Conservation (phyloP, 2,329 filamentous ascomycete species). For the Cryphonectria parasitica region DNA sequence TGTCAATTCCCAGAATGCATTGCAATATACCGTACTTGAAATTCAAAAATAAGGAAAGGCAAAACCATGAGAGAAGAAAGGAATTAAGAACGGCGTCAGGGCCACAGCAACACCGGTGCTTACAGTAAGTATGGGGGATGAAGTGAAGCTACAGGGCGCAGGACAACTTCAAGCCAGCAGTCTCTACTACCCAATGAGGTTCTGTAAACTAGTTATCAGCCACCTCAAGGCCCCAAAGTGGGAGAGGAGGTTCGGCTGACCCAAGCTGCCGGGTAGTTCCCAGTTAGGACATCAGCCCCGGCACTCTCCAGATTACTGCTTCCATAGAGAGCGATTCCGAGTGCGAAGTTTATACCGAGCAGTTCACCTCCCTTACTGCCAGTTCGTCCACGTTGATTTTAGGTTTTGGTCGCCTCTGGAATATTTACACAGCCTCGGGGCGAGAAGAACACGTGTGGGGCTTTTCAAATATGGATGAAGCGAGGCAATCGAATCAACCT, state of each 20-base stretch:
- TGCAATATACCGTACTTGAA: too few relatives aligned
- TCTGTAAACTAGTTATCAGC: not conserved
- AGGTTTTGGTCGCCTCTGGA: not conserved
- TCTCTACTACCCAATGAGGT: not conserved
- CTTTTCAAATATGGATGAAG: not conserved
- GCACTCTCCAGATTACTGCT: not conserved
- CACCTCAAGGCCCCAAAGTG: not conserved
- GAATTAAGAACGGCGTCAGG: too few relatives aligned
- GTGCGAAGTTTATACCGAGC: not conserved
- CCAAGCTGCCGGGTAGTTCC: not conserved
- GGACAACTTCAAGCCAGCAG: not conserved
- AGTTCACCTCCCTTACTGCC: not conserved
- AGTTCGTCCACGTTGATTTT: not conserved
- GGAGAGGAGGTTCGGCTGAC: not conserved
- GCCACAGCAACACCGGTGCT: too few relatives aligned
- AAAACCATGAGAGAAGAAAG: not conserved
- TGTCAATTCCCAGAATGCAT: too few relatives aligned
- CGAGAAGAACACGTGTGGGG: not conserved
- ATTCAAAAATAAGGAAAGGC: not conserved
- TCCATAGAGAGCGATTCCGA: not conserved
- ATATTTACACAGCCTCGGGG: not conserved
- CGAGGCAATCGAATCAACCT: not conserved
- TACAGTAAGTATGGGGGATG: too few relatives aligned
- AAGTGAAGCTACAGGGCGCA: too few relatives aligned
- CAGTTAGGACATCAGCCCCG: not conserved